These are phyloP conservation scores for Blastomyces percursus DNA, from an alignment of 2,329 filamentous ascomycete species.

Conservation along the genomic window DNA sequence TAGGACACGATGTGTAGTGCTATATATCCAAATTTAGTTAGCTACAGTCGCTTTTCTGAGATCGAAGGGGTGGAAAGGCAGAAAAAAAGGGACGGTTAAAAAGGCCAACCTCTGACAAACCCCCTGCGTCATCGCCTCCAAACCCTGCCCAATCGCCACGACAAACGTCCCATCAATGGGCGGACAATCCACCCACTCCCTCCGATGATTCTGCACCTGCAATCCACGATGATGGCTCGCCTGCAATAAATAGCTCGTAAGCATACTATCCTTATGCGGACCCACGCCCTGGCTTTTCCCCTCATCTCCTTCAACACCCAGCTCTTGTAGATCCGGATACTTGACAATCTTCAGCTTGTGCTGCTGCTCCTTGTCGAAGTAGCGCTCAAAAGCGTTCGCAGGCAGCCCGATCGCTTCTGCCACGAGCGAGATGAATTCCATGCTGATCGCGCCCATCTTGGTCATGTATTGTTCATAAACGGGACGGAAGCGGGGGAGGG, in stretches of 20 bases:
- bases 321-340: conserved; percentile 61
- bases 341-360: conserved; percentile 86
- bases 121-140: conserved; percentile 74
- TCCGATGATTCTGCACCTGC: conserved; percentile 70
- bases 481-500: conserved; percentile 56
- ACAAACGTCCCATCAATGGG: conserved; percentile 68
- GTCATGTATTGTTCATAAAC: conserved; percentile 65
- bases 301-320: conserved; percentile 34
- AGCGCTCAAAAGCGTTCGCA: conserved; percentile 58
- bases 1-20: conserved; percentile 75
- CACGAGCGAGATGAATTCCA: conserved; percentile 66
- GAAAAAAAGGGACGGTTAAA: background rate
- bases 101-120: conserved; percentile 53
- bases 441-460: conserved; percentile 61
- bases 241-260: conserved; percentile 71
- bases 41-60: background rate
- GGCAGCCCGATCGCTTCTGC: conserved; percentile 72
- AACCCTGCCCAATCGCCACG: conserved; percentile 75
- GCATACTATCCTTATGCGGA: conserved; percentile 77
- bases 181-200: conserved; percentile 72
- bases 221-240: conserved; percentile 63
- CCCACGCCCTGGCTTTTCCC: conserved; percentile 50
- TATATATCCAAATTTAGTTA: conserved; percentile 11
- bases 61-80: background rate
- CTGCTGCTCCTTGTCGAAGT: conserved; percentile 61